Evolutionary conservation across 192 early-diverging fungal genomes (phyloP).

Genomic region (Umbelopsis ramanniana): DNA sequence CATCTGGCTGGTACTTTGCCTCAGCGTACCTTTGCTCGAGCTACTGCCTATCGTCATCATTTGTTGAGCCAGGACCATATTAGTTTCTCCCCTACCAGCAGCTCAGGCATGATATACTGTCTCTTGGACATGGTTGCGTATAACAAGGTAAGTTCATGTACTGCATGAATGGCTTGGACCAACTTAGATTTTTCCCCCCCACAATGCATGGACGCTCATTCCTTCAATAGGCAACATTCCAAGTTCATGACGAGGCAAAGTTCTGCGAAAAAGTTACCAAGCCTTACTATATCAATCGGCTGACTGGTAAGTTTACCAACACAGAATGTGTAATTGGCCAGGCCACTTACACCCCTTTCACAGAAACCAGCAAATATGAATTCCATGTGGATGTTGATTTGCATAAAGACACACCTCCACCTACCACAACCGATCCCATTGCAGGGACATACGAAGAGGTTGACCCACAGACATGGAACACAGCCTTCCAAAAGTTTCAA

Average conservation of each 20-base stretch:
- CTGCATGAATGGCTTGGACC: not conserved
- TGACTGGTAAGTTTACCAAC: not conserved
- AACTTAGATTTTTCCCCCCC: too few relatives aligned
- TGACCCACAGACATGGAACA: not conserved
- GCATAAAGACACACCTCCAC: not conserved
- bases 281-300: conserved; percentile 3
- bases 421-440: not conserved
- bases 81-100: not conserved
- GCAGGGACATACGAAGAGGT: not conserved
- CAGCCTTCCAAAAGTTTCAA: not conserved
- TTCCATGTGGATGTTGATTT: not conserved
- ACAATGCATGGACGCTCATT: not conserved
- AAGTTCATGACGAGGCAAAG: not conserved
- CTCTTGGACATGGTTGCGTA: conserved; percentile 12
- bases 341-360: too few relatives aligned
- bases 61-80: not conserved
- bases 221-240: not conserved
- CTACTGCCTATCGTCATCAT: not conserved
- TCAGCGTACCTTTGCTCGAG: not conserved
- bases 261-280: not conserved
- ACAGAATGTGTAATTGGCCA: too few relatives aligned
- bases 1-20: conserved; percentile 1
- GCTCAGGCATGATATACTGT: conserved; percentile 17
- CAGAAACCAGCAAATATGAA: not conserved
- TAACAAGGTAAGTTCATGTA: not conserved